A percentile compares a stretch with the other conserved stretches of the same genome.
Conservation (phyloP, 495 filamentous ascomycete genomes). For the Tuber umbilicatum region DNA sequence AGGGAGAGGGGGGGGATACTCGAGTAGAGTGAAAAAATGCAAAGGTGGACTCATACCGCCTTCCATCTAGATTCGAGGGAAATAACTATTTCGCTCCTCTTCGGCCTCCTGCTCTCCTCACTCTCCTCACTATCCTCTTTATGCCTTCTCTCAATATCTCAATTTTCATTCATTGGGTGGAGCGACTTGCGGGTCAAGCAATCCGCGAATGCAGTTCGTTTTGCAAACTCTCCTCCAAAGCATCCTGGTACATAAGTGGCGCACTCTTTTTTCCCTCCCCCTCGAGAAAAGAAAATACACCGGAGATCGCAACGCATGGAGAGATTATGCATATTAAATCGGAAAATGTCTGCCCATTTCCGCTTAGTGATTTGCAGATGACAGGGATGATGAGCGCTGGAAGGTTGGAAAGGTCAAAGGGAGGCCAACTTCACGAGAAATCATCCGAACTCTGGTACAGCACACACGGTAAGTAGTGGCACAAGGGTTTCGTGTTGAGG, state of each 20-base stretch:
- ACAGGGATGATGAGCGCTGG: background rate
- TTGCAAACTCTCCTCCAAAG: background rate
- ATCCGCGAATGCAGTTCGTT: background rate
- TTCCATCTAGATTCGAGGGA: background rate
- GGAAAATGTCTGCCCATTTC: background rate
- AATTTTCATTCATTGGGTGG: background rate
- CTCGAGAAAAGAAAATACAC: background rate
- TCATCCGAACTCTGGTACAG: background rate
- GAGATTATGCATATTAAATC: background rate
- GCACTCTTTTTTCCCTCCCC: background rate
- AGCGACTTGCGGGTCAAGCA: background rate
- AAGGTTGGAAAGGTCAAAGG: background rate
- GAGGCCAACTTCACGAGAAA: background rate
- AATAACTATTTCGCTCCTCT: constrained; percentile 1
- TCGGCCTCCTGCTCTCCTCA: background rate
- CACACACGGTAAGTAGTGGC: background rate
- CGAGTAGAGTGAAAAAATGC: background rate
- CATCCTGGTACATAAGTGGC: background rate
- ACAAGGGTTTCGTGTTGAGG: background rate
- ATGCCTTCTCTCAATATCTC: background rate
- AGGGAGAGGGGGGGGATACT: background rate
- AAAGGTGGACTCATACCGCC: background rate
- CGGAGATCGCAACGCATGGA: background rate
- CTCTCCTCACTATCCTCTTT: background rate
- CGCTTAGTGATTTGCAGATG: background rate